These are phyloP conservation scores for Sphaerulina musiva DNA, from an alignment of 2,329 filamentous ascomycete genomes.

Conservation along the genomic window DNA sequence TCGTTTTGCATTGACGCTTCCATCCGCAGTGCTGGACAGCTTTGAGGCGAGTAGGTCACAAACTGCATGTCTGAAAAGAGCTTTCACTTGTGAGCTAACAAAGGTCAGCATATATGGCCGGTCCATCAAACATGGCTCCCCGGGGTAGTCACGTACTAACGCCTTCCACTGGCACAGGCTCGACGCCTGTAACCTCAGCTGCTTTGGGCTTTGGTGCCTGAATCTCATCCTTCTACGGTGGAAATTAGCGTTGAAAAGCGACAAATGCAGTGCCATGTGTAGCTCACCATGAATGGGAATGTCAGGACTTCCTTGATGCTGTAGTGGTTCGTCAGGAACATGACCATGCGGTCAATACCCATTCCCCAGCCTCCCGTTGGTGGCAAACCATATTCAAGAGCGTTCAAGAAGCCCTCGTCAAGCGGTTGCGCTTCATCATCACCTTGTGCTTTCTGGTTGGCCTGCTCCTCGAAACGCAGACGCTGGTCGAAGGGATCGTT, in stretches of 20 bases:
- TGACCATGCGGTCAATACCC: conserved; percentile 87
- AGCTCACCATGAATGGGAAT: conserved; percentile 77
- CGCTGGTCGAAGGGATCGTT: conserved; percentile 95
- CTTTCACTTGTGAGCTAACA: conserved; percentile 3
- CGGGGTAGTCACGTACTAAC: background rate
- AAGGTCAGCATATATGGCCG: background rate
- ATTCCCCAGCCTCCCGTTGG: conserved; percentile 93
- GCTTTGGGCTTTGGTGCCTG: conserved; percentile 43
- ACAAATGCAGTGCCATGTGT: background rate
- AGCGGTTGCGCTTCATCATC: conserved; percentile 95
- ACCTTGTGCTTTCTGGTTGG: conserved; percentile 88
- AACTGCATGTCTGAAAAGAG: background rate
- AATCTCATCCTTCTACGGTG: conserved; percentile 61
- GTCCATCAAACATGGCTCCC: background rate
- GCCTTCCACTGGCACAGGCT: conserved; percentile 54
- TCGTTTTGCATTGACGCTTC: no score
- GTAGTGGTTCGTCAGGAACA: conserved; percentile 95
- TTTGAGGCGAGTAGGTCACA: no score
- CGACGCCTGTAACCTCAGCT: conserved; percentile 57
- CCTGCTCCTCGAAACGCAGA: conserved; percentile 88
- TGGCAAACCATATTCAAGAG: conserved; percentile 82
- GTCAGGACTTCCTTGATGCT: conserved; percentile 92
- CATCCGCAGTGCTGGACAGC: no score
- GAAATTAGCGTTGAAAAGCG: background rate
- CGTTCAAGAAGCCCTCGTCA: conserved; percentile 90